Base-by-base conservation (phyloP, 2,329 filamentous ascomycete genomes). In the Fusarium sarcochroum region DNA sequence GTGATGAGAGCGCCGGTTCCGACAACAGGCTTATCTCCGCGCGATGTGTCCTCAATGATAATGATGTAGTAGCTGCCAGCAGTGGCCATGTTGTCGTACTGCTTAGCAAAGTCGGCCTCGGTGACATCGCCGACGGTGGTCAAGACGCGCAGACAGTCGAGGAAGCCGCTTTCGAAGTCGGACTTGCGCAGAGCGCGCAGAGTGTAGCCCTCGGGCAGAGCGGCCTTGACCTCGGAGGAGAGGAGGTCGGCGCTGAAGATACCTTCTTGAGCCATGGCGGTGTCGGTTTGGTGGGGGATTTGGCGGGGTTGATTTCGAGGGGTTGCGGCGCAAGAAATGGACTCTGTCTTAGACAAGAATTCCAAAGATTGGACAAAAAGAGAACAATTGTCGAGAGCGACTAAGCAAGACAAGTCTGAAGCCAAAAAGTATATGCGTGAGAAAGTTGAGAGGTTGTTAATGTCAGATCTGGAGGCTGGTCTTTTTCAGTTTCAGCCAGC, bases 111-210 rank as follows among this genome's bases (percentile, higher is more conserved):
- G 63, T 89, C 86, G 62, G 89, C 87, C 77, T 92, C 87, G 47
- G 85, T 87, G 71, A 98, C 91, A 64, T 98, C 93, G 68, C 96
- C 96, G 23, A 98, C 95, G 9, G 93, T 96, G 3, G 96, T 98
- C 74, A 99, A 85, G 37, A 98, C 94, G 45, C 93, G 89, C 68
- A 99, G 85, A 63, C 96, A 95, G 76, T 97, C 93, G 73, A 99
- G 90, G 80, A 97, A 98, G 67, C 94, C 94, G 34, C 86, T 86
- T 58, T 87, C 83, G 81, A 91, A 97, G 82, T 99, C 96, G 73
- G 86, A 86, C 72, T 88, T 88, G 73, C 91, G 89, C 49, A 98
- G 86, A 0, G 95, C 90, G 25, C 96, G 93, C 76, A 97, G 87
- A 27, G 85, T 88, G 85, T 98, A 98, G 74, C 91, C 91, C 72